Evolutionary conservation across 352 stramenopile genomes (phyloP), one percentile per base, ranked within the genome.

Genomic region (Pythium oligandrum): DNA sequence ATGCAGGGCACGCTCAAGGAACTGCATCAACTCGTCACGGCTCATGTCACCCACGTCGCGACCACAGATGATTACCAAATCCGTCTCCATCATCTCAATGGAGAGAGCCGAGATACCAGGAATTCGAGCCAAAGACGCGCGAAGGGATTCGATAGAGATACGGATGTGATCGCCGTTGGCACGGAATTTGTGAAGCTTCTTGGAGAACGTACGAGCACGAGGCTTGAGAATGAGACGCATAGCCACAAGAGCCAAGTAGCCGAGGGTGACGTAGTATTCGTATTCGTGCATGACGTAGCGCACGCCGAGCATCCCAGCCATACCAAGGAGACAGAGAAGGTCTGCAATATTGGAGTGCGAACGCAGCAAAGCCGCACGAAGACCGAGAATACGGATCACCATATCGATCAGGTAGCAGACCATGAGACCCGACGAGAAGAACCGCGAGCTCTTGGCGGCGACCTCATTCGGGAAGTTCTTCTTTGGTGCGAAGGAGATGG

Each of bases 51-150:
- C 85, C 44, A 88, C 78, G 55, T 92, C 80, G 12, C 85, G 82
- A 11, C 85, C 85, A 48, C 82, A 93, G 44, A 95, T 92, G 55
- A 95, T 93, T 17, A 91, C 66, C 35, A 95, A 64, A 45, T 95
- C 85, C 5, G 80, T 93, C 70, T 95, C 85, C 82, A 95, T 93
- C 78, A 90, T 90, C 68, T 95, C 85, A 37, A 95, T 90, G 9
- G 84, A 61, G 17, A 91, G 68, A 55, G 80, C 85, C 39, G 82
- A 76, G 55, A 95, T 91, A 37, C 78, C 80, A 0, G 85, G 85
- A 52, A 95, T 93, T 12, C 85, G 81, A 8, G 79, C 74, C 1
- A 95, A 62, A 37, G 85, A 93, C 9, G 78, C 73, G 6, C 83
- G 75, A 9, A 95, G 63, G 46, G 82, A 93, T 61, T 89, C 80